Conservation (phyloP, 2,329 filamentous ascomycete genomes). For the Cladosporium sp. region DNA sequence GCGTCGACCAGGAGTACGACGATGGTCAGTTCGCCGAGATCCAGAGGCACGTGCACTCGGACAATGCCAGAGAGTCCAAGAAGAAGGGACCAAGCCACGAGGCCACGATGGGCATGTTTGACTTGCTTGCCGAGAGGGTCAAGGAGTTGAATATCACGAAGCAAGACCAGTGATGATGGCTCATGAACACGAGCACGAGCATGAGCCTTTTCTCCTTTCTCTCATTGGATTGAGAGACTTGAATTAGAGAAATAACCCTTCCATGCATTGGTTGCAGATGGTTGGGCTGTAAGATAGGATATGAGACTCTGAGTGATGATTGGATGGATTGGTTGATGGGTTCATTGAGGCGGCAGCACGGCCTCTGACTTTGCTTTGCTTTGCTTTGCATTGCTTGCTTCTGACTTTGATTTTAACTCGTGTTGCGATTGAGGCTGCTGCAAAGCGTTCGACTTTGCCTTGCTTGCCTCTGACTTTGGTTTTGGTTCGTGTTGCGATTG, state of each 20-base stretch:
- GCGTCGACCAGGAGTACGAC: constrained; percentile 8
- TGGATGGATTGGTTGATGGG: background rate
- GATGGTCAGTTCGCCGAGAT: background rate
- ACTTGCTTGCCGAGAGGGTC: background rate
- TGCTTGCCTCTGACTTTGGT: background rate
- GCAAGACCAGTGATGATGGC: background rate
- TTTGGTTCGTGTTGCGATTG: background rate
- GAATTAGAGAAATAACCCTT: background rate
- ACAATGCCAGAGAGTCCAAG: background rate
- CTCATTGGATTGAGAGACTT: background rate
- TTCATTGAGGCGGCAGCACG: background rate
- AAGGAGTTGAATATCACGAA: no score
- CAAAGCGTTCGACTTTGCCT: background rate
- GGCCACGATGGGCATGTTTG: background rate
- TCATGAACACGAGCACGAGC: background rate
- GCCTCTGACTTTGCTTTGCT: no score
- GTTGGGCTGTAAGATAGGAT: background rate
- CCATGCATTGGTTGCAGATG: background rate
- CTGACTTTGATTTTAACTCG: background rate
- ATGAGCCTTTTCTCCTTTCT: background rate
- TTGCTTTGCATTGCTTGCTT: background rate
- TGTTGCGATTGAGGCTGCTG: background rate
- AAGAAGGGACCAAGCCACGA: background rate
- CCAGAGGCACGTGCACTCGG: background rate
- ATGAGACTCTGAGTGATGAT: background rate